Evolutionary conservation across 352 stramenopile genomes (phyloP).

Genomic region (Pseudoperonospora humuli): DNA sequence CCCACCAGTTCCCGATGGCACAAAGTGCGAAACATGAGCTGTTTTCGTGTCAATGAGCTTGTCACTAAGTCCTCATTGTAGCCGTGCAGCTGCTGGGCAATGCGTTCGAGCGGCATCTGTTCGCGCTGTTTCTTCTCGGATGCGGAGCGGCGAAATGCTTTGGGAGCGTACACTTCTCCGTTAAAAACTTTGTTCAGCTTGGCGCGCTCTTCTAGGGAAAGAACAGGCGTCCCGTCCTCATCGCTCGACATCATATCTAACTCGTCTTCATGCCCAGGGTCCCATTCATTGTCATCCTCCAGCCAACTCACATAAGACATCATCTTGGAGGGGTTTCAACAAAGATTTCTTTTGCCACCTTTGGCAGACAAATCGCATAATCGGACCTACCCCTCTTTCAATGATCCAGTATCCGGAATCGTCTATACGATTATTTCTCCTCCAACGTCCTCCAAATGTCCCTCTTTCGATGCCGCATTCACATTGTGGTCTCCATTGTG

Average conservation of each 20-base stretch:
- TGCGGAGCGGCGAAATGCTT: slow-evolving; percentile 51
- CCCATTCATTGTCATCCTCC: slow-evolving; percentile 22
- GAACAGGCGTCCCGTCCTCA: slow-evolving; percentile 24
- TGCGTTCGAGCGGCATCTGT: slow-evolving; percentile 41
- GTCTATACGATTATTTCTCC: too few species aligned
- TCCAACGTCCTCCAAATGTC: too few species aligned
- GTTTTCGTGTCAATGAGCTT: slow-evolving; percentile 11
- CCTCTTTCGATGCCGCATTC: too few species aligned
- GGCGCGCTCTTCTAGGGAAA: slow-evolving; percentile 40
- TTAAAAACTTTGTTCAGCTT: slow-evolving; percentile 60
- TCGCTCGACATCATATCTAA: slow-evolving; percentile 24
- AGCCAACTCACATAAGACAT: slow-evolving; percentile 26
- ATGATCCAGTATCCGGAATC: too few species aligned
- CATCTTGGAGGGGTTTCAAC: too few species aligned
- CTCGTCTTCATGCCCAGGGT: slow-evolving; percentile 19
- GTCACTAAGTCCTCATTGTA: slow-evolving; percentile 29
- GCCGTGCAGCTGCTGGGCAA: slow-evolving; percentile 55
- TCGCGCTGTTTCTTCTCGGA: slow-evolving; percentile 50
- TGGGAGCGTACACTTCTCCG: slow-evolving; percentile 49
- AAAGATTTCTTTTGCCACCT: too few species aligned
- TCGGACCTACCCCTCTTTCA: too few species aligned
- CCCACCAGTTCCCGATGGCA: slow-evolving; percentile 63
- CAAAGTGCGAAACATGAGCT: slow-evolving; percentile 54
- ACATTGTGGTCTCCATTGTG: too few species aligned
- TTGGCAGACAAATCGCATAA: too few species aligned